Base-by-base conservation (phyloP, 352 stramenopile genomes). In the Phytophthora cajani region DNA sequence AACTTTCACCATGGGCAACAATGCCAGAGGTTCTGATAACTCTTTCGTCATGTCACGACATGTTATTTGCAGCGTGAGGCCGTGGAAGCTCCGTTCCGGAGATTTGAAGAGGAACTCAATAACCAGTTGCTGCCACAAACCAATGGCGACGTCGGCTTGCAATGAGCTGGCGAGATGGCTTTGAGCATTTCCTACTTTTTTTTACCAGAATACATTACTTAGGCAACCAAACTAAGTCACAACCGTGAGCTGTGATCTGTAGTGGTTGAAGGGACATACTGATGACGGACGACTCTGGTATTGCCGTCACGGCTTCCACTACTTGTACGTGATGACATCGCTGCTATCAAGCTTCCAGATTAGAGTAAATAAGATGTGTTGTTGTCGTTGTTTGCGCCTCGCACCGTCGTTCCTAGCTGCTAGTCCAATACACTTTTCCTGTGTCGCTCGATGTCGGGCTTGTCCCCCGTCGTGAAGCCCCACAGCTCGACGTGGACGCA, bases 401-500 rank as follows among this genome's bases (percentile, higher is more conserved):
- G 54, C 12, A 53, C 40, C 25, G 23, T 27, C 10, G 8, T 58
- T 77, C 36, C n/a, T 71, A 64, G 23, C 54, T 72, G 23, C 62
- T 85, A 93, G 56, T 91, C 86, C 49, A 94, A 73, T 2, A 92
- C 84, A 63, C 84, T 92, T 73, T 85, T 91, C 62, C 79, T 80
- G 56, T 81, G 79, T 53, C 69, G 66, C 21, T 83, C 79, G 36
- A 80, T 50, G 12, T 56, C 58, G 6, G 77, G 73, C 59, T 85
- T 89, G 58, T 92, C 84, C 46, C 78, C 77, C 11, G 75, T 82
- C 27, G 85, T 92, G 68, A 96, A 97, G 5, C 86, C 87, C 89
- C 90, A 97, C 7, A 97, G 60, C 63, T 97, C 90, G 19, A 97
- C 80, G 59, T 94, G 78, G 11, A 95, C 73, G 54, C 78, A 91